phyloP scores from a whole-genome alignment of 2,329 filamentous ascomycete genomes.

The Talaromyces albobiverticillius region DNA sequence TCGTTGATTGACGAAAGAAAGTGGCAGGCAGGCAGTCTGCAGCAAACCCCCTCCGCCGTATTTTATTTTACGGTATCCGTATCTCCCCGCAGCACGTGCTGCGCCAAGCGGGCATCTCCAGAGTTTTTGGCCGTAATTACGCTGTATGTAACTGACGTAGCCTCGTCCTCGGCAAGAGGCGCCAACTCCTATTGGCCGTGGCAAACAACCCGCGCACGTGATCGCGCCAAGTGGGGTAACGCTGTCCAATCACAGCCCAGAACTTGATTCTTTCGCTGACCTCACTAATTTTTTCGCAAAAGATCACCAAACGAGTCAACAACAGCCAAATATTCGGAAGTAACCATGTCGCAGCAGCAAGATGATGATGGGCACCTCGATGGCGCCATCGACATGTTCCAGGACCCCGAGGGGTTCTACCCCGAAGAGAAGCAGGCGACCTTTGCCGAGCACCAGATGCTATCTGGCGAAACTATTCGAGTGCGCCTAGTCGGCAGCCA shows the following conservation, averaged over 20 bases:
- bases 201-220: background rate
- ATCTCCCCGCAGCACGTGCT: conserved; percentile 13
- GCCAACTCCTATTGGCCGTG: conserved; percentile 2
- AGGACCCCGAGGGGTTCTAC: conserved; percentile 78
- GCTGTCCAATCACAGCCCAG: background rate
- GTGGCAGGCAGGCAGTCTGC: too few relatives aligned
- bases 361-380: conserved; percentile 32
- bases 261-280: background rate
- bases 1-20: too few relatives aligned
- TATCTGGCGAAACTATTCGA: conserved; percentile 62
- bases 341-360: conserved; percentile 19
- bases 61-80: background rate
- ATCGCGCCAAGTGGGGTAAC: background rate
- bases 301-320: background rate
- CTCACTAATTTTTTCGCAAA: background rate
- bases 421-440: conserved; percentile 73
- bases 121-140: background rate
- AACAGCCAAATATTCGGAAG: background rate
- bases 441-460: conserved; percentile 67
- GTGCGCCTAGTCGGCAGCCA: conserved; percentile 82
- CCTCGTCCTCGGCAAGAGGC: background rate
- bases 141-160: background rate
- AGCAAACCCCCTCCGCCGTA: background rate
- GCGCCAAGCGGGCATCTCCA: background rate
- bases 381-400: conserved; percentile 58